Base-by-base conservation (phyloP, 2,329 filamentous ascomycete species). In the Monosporascus ibericus region DNA sequence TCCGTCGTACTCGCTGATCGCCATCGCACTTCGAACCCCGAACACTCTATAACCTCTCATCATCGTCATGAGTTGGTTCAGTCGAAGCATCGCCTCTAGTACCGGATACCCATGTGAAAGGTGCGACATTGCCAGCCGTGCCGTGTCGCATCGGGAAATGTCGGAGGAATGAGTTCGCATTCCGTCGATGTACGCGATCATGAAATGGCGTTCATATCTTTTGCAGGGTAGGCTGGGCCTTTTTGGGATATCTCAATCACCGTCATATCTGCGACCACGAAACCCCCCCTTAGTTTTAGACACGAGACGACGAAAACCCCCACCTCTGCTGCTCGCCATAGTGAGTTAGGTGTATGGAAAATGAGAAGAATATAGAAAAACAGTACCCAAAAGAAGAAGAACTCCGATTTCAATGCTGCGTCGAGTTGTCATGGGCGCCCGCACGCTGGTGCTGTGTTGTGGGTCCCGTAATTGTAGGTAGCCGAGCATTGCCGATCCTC, bases 1-100 rank as follows among this genome's bases (percentile, higher is more conserved):
- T 99, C 70, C 92, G 96, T 76, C 83, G 94, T 66, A 92, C 84
- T 71, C 83, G 92, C 75, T 95, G 76, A 77, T 46, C 34, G 17
- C 15, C n/a, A 38, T 42, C 37, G 37, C 52, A 55, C 34, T 52
- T 53, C n/a, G 54, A 34, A 15, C 50, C 48, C 22, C 9, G 34
- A 53, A 53, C 36, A 48, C 11, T 22, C 17, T 30, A 18, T 37
- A 34, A 39, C n/a, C 20, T 14, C 11, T 24, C 34, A 20, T 22
- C 30, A 40, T 24, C 37, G 52, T 46, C 1, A 49, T 55, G 11
- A 40, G 50, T 17, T 51, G 56, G 15, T 40, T 56, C 9, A 34
- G 24, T 27, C 22, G 30, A 24, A 30, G 24, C 22, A 25, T 48
- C 47, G 25, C 27, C 27, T 30, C 27, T 11, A 11, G 9, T 30